phyloP scores from a whole-genome alignment of 345 rosid species.

The Abelmoschus esculentus region DNA sequence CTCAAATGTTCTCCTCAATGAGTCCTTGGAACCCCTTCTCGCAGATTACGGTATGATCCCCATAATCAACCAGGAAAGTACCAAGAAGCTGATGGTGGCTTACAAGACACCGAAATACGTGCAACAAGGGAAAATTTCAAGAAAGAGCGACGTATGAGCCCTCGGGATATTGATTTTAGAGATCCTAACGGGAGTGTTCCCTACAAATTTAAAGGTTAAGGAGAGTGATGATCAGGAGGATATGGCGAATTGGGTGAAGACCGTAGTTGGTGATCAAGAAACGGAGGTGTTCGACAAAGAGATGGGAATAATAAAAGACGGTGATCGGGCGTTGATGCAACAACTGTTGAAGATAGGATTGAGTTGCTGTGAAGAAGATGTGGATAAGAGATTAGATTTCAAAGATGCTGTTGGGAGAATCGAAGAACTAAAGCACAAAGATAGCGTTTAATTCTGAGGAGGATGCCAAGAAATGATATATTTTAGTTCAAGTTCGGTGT shows the following conservation, averaged over 20 bases:
- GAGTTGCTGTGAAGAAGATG: conserved; percentile 53
- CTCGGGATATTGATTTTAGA: conserved; percentile 71
- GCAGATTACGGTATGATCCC: conserved; percentile 71
- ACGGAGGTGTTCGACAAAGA: conserved; percentile 49
- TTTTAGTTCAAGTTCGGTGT: neutral
- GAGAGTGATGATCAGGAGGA: conserved; percentile 26
- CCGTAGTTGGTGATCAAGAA: conserved; percentile 23
- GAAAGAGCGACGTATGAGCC: conserved; percentile 84
- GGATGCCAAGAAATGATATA: conserved; percentile 24
- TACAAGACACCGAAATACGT: conserved; percentile 79
- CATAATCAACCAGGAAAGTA: conserved; percentile 65
- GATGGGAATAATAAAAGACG: conserved; percentile 27
- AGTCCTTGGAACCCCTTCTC: conserved; percentile 53
- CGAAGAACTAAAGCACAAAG: conserved; percentile 48
- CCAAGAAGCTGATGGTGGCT: conserved; percentile 77
- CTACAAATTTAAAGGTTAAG: conserved; percentile 42
- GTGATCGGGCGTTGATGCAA: conserved; percentile 37
- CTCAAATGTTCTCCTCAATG: conserved; percentile 59
- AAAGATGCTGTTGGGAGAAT: conserved; percentile 57
- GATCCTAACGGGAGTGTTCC: conserved; percentile 60
- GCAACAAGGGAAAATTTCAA: conserved; percentile 54
- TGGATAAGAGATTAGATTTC: conserved; percentile 73
- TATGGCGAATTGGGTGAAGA: conserved; percentile 49
- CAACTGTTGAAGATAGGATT: conserved; percentile 60
- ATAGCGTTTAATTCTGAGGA: conserved; percentile 31